Evolutionary conservation across 768 basidiomycete genomes (phyloP).

Genomic region (Mycena capillaripes): DNA sequence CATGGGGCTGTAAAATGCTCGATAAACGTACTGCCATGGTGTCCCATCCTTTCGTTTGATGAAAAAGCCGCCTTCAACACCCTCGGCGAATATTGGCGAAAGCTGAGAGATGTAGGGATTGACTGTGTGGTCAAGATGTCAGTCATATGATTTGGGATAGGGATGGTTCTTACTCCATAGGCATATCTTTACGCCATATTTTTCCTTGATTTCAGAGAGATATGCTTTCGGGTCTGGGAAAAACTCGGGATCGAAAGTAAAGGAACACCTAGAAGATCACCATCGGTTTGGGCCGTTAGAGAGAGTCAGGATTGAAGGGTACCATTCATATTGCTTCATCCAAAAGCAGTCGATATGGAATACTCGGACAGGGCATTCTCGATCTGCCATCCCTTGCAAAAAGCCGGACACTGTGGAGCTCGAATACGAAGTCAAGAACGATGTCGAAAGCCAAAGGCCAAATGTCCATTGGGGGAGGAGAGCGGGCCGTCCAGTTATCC

Average conservation of each 20-base stretch:
- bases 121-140: conserved; percentile 55
- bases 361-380: conserved; percentile 74
- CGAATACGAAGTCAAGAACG: conserved; percentile 80
- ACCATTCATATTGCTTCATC: conserved; percentile 83
- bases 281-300: conserved; percentile 28
- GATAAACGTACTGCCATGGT: conserved; percentile 71
- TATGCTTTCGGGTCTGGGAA: conserved; percentile 83
- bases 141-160: not conserved
- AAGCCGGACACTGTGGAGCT: conserved; percentile 78
- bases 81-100: conserved; percentile 79
- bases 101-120: conserved; percentile 83
- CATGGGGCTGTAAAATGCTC: conserved; percentile 15
- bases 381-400: conserved; percentile 77
- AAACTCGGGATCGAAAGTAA: conserved; percentile 82
- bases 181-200: conserved; percentile 79
- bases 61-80: conserved; percentile 75
- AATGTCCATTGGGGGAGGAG: conserved; percentile 82
- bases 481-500: conserved; percentile 75
- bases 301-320: conserved; percentile 23
- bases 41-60: conserved; percentile 78
- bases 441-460: conserved; percentile 84
- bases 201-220: conserved; percentile 69
- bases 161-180: conserved; percentile 68
- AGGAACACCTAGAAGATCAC: conserved; percentile 69
- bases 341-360: conserved; percentile 86